Base-by-base conservation (phyloP, 768 basidiomycete genomes). In the Podaxis sp. region DNA sequence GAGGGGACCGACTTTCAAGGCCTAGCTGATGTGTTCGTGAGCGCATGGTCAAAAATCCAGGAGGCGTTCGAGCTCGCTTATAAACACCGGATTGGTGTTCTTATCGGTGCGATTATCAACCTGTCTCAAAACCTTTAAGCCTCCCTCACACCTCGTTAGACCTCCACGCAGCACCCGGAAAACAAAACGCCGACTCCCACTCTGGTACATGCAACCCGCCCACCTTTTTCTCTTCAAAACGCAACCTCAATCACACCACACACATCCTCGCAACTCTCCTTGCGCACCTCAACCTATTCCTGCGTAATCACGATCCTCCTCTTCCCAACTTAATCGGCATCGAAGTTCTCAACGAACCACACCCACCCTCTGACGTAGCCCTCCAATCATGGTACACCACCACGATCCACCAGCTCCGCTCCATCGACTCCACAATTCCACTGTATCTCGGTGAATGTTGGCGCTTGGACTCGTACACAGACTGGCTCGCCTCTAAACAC, bases 371-470 rank as follows among this genome's bases (percentile, higher is more conserved):
- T 9, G 85, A 88, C 68, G 66, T 76, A 28, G 71, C 73, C 3
- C 77, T 94, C 7, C 79, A 84, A 66, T 69, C 71, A 30, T 94
- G 89, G 88, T 94, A 94, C 69, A 68, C 73, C 22, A 70, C 76
- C 3, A 83, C 86, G 1, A 84, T 92, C 64, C 71, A 73, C 15
- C 78, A 79, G 2, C 66, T 93, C 1, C 84, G 84, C 11, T 58
- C 70, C 0, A 70, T 88, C 58, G 82, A 86, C 57, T 72, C 82
- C 0, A 74, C 76, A 2, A 77, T 93, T 22, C 90, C 93, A 2
- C 70, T 94, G 9, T 90, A 91, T 73, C 76, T 94, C 54, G 80
- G 84, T 4, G 93, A 95, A 68, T 86, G 87, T 49, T 95, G 92
- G 92, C 79, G 84, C 68, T 80, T 86, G 0, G 82, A 87, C 28